Evolutionary conservation across 768 basidiomycete species (phyloP), one percentile per base, ranked within the genome.

Genomic region (Tricholoma flavovirens): DNA sequence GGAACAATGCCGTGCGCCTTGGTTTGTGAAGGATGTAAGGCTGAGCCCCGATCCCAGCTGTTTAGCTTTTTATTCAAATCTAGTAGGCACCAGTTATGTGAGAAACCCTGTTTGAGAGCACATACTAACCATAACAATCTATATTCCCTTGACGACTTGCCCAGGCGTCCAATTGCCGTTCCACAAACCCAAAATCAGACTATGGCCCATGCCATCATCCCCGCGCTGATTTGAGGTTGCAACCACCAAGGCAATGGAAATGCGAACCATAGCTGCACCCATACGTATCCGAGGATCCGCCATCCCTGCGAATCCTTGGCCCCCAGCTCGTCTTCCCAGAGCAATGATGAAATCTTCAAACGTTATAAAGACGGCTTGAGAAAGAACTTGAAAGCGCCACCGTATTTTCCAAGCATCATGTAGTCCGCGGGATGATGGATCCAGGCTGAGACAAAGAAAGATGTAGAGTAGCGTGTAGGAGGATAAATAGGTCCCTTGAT

Each of bases 391-490:
- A 75, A 63, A 9, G 67, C 61, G 15, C 65, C 61, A 17, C 61
- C 66, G 40, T 60, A 49, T 35, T 60, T 45, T 14, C 64, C 64
- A 5, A 67, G 50, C 49, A 71, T 55, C 70, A 73, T 69, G 55
- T 64, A 65, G 36, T 74, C 74, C 9, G 69, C 71, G 2, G 65
- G 63, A 21, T 62, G 51, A 52, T 75, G 74, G 46, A 71, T 64
- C 43, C 69, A 19, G 6, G 68, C 73, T 15, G 69, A 68, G 30
- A 73, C 57, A 51, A 68, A 56, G 62, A 75, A 75, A 6, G 66
- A 67, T 17, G 57, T 60, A 59, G 2, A 68, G 57, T 53, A 59
- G 60, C 10, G 59, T 46, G n/a, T 61, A 58, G 49, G 55, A 59
- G 2, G 61, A 56, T 2, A 50, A 32, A 21, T 8, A n/a, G 26